Base-by-base conservation (phyloP, 129 eudicot genomes). In the Glebionis coronaria region DNA sequence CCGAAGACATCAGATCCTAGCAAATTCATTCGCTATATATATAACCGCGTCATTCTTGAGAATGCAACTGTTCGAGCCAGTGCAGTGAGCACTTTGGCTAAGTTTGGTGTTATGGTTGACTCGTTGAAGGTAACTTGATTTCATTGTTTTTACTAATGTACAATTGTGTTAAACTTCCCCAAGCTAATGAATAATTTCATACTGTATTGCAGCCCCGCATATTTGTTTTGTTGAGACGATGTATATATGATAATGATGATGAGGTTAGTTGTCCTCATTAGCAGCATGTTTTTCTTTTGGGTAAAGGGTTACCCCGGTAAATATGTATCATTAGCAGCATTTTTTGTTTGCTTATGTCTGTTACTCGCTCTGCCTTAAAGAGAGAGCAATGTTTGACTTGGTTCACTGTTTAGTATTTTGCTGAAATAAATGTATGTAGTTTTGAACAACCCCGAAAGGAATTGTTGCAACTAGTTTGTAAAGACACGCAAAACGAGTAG, bases 1-100 rank as follows among this genome's bases (percentile, higher is more conserved):
- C 98, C 98, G 57, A 93, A 93, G 80, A 86, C 98, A 4, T 74
- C 90, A 12, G 98, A 93, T 79, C 98, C 98, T 1, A 93, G 97
- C 80, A 93, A 93, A 77, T 93, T 80, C 67, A 93, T 93, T 57
- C 85, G 98, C 10, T 93, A 93, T 75, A 88, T 93, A 49, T 88
- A 93, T 62, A 93, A 93, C 67, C 87, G 98, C 35, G 96, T 93
- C 67, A 93, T 93, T 58, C 95, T 93, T 71, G 98, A 93, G 81
- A 93, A 93, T 79, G 95, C 98, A 65, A 88, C 98, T 68, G 97
- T 93, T 20, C 75, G 98, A 31, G 98, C 98, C 29, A 81, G 92
- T 74, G 98, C 98, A 66, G 98, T 93, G 38, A 86, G 95, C 68
- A 93, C 98, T 29, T 80, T 93, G 82, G 96, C 98, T 16, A 93